Percentiles rank a stretch among this genome's conserved stretches.
Evolutionary conservation across 805 yeast species (phyloP).

Genomic region (Kodamaea hsintzibuensis): DNA sequence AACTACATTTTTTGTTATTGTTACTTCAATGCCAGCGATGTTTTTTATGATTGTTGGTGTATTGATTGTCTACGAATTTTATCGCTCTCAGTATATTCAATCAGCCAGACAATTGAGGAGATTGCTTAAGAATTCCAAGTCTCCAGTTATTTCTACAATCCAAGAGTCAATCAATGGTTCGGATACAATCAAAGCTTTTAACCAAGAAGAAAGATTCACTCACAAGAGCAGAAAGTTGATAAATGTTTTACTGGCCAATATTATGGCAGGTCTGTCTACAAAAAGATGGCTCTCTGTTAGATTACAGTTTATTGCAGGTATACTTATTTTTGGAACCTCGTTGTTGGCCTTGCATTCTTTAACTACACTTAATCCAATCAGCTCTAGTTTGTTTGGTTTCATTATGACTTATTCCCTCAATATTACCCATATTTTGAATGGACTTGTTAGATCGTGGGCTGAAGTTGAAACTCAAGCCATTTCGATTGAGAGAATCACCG

Average conservation of each 20-base stretch:
- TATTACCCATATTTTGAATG: slow-evolving; percentile 52
- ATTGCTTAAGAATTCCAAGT: slow-evolving; percentile 62
- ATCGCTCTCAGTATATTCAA: slow-evolving; percentile 66
- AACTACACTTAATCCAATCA: slow-evolving; percentile 41
- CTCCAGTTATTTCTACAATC: slow-evolving; percentile 79
- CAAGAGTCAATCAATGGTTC: slow-evolving; percentile 81
- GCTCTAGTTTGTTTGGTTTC: slow-evolving; percentile 63
- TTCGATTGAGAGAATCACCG: slow-evolving; percentile 67
- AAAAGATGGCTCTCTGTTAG: slow-evolving; percentile 69
- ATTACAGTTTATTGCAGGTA: slow-evolving; percentile 59
- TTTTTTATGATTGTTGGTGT: slow-evolving; percentile 48
- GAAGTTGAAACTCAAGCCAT: slow-evolving; percentile 65
- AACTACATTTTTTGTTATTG: slow-evolving; percentile 53
- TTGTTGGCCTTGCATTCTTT: slow-evolving; percentile 44
- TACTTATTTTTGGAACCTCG: slow-evolving; percentile 53
- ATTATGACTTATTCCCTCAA: slow-evolving; percentile 63
- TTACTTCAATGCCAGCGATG: slow-evolving; percentile 55
- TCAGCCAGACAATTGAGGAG: slow-evolving; percentile 80
- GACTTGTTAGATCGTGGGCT: slow-evolving; percentile 60
- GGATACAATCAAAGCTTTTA: slow-evolving; percentile 74
- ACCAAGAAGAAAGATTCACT: slow-evolving; percentile 61
- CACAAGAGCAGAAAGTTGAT: slow-evolving; percentile 51
- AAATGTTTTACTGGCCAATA: slow-evolving; percentile 45
- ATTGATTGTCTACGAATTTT: slow-evolving; percentile 60
- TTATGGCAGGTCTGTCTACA: slow-evolving; percentile 30